Conservation (phyloP, 345 rosid genomes). For the Syzygium grande region DNA sequence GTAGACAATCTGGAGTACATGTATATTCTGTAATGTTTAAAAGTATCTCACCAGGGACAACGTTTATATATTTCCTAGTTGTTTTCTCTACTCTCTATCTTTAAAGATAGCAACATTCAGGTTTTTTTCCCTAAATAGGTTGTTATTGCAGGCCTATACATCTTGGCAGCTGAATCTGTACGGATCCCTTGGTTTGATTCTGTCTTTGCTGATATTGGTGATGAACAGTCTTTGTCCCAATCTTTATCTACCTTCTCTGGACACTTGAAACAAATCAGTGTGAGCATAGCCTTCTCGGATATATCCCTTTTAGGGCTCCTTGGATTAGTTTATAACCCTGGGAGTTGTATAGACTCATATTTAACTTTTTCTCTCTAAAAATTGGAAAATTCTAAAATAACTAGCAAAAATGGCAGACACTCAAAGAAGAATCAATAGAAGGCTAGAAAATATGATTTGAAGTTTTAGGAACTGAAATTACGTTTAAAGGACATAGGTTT, state of each 20-base stretch:
- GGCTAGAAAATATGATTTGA: neutral
- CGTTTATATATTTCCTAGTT: neutral
- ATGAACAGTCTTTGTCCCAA: constrained; percentile 86
- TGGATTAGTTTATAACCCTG: neutral
- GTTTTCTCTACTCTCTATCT: neutral
- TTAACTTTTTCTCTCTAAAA: neutral
- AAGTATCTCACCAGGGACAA: neutral
- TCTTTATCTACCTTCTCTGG: constrained; percentile 95
- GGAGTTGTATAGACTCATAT: neutral
- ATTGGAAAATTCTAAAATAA: neutral
- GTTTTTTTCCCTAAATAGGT: neutral
- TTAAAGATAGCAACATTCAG: too few relatives aligned
- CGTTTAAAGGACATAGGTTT: neutral
- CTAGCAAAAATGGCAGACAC: neutral
- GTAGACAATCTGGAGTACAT: neutral
- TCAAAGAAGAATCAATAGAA: neutral
- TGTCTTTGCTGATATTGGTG: constrained; percentile 92
- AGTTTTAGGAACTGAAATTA: neutral
- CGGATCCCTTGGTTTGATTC: constrained; percentile 91
- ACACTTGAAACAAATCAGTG: constrained; percentile 85
- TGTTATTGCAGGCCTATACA: constrained; percentile 60
- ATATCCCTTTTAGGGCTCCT: neutral
- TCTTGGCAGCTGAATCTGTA: constrained; percentile 77
- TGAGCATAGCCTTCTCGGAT: constrained; percentile 25
- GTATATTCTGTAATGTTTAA: neutral